phyloP scores from a whole-genome alignment of 768 basidiomycete species.

The Neoboletus brunneissimus region DNA sequence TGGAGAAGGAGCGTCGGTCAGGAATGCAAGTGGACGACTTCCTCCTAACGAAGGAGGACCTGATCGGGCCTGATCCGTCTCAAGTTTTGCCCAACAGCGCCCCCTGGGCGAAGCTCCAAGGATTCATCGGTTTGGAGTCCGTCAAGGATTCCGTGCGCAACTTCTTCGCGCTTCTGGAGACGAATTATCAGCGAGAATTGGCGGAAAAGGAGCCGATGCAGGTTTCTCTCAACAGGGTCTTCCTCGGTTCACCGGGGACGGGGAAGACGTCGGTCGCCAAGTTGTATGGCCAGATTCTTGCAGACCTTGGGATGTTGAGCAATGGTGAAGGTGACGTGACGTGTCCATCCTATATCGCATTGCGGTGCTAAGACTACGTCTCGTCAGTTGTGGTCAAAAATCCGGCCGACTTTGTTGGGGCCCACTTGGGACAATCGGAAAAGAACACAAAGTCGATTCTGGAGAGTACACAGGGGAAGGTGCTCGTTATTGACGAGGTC shows the following conservation, averaged over 20 bases:
- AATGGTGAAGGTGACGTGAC: slow-evolving; percentile 61
- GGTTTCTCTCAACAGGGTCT: slow-evolving; percentile 61
- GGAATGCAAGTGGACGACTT: slow-evolving; percentile 51
- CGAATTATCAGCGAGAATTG: slow-evolving; percentile 62
- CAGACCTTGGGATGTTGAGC: slow-evolving; percentile 61
- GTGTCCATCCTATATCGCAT: background rate
- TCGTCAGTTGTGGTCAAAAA: slow-evolving; percentile 60
- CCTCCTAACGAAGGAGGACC: slow-evolving; percentile 48
- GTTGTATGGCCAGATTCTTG: slow-evolving; percentile 62
- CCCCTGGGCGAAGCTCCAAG: slow-evolving; percentile 53
- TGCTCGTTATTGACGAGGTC: slow-evolving; percentile 72
- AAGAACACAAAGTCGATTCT: slow-evolving; percentile 63
- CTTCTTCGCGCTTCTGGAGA: slow-evolving; percentile 45
- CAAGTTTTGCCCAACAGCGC: slow-evolving; percentile 42
- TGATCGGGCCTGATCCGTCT: slow-evolving; percentile 66
- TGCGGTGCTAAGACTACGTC: background rate
- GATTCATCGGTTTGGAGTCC: slow-evolving; percentile 50
- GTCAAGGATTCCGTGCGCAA: slow-evolving; percentile 59
- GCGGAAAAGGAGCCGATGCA: slow-evolving; percentile 50
- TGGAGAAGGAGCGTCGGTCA: slow-evolving; percentile 40
- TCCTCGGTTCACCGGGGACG: slow-evolving; percentile 68
- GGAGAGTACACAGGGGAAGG: slow-evolving; percentile 57
- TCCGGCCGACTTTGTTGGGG: slow-evolving; percentile 66
- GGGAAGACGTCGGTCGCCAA: slow-evolving; percentile 73
- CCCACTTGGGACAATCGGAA: slow-evolving; percentile 58